These are phyloP conservation scores for Microstroma glucosiphilum DNA, from an alignment of 1,284 basidiomycete species.

Conservation along the genomic window DNA sequence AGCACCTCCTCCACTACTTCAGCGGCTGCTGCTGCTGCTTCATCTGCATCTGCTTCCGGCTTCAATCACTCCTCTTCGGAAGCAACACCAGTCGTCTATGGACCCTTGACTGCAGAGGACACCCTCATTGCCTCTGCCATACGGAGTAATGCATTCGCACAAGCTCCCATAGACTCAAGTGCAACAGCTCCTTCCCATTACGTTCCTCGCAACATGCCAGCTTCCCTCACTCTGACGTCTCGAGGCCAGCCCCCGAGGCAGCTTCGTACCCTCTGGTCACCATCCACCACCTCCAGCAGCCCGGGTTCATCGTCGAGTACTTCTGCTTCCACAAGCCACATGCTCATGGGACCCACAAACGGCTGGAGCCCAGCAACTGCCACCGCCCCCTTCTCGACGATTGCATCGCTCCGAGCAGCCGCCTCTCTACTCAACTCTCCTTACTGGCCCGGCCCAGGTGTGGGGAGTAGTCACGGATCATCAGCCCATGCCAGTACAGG, in stretches of 20 bases:
- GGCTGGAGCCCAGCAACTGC: background rate
- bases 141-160: too few relatives aligned
- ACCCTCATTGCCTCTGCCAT: too few relatives aligned
- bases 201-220: background rate
- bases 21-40: too few relatives aligned
- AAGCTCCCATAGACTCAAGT: too few relatives aligned
- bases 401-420: constrained; percentile 5
- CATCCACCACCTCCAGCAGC: background rate
- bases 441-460: background rate
- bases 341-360: background rate
- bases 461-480: too few relatives aligned
- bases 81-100: too few relatives aligned
- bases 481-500: too few relatives aligned
- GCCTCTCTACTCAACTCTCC: background rate
- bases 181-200: too few relatives aligned
- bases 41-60: too few relatives aligned
- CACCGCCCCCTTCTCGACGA: background rate
- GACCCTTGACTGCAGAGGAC: too few relatives aligned
- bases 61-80: too few relatives aligned
- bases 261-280: background rate
- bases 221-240: background rate
- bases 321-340: background rate
- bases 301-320: background rate
- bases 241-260: background rate
- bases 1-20: too few relatives aligned